Evolutionary conservation across 1,284 basidiomycete genomes (phyloP).

Genomic region (Agroathelia rolfsii): DNA sequence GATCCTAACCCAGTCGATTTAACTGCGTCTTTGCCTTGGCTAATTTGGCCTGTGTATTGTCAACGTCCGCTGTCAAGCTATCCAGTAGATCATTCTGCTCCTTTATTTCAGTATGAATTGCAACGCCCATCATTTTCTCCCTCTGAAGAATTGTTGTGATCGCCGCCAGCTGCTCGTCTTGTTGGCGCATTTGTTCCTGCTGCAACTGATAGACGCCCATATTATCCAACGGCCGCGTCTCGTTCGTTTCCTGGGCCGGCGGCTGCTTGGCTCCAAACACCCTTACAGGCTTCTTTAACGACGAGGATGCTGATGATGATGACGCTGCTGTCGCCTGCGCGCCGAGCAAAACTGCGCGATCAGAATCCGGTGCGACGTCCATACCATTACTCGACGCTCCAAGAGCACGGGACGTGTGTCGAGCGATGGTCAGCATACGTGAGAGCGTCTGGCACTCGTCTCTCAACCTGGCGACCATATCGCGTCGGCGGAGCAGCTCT

Average conservation of each 20-base stretch:
- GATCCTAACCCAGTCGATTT: slow-evolving; percentile 57
- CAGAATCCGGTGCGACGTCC: slow-evolving; percentile 40
- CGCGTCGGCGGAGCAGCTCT: slow-evolving; percentile 73
- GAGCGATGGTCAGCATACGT: slow-evolving; percentile 66
- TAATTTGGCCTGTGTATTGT: slow-evolving; percentile 67
- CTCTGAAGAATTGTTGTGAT: slow-evolving; percentile 77
- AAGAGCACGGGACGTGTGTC: slow-evolving; percentile 38
- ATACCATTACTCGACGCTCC: slow-evolving; percentile 24
- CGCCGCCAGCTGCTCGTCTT: slow-evolving; percentile 75
- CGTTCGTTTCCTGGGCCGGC: slow-evolving; percentile 70
- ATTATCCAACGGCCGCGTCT: slow-evolving; percentile 82
- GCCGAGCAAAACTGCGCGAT: slow-evolving; percentile 57
- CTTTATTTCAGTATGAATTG: slow-evolving; percentile 78
- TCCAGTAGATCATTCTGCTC: slow-evolving; percentile 86
- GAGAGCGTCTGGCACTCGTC: slow-evolving; percentile 80
- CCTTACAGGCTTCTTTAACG: slow-evolving; percentile 42
- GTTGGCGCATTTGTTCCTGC: slow-evolving; percentile 68
- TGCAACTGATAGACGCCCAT: slow-evolving; percentile 75
- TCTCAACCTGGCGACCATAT: slow-evolving; percentile 74
- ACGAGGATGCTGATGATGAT: no score
- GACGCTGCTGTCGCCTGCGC: slow-evolving; percentile 19
- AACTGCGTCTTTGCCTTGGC: slow-evolving; percentile 73
- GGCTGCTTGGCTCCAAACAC: slow-evolving; percentile 63
- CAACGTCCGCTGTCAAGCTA: slow-evolving; percentile 65
- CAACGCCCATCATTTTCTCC: slow-evolving; percentile 80